Base-by-base conservation (phyloP, 176 grass and related monocot species). In the Musa schizocarpa region DNA sequence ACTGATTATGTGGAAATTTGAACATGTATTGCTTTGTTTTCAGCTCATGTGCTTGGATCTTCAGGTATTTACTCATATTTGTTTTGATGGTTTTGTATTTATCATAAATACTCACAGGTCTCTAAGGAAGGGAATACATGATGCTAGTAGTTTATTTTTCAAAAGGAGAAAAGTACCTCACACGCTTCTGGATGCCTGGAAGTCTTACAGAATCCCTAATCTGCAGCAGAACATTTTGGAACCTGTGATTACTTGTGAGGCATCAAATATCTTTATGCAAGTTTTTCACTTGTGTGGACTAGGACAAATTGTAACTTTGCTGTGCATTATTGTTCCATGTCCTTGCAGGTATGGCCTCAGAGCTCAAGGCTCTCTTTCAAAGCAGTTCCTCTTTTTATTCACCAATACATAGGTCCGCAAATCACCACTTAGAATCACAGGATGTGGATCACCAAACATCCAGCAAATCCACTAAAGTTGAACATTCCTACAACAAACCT, bases 131-230 rank as follows among this genome's bases (percentile, higher is more conserved):
- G 67, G 56, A 84, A 74, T 99, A 89, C 1, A 67, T 13, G 78
- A 89, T 79, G 68, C 84, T 74, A 84, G 52, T 58, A 82, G 86
- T 89, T 67, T 93, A 49, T 70, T 91, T 4, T 72, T 10, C 27
- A 56, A 73, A 80, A 85, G 82, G 80, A 87, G 78, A 72, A 91
- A 86, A 81, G 80, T 73, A 49, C 82, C 88, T 86, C 86, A 78
- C 65, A 91, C 88, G 50, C 65, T 13, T 75, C 88, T 91, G 76
- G 84, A 86, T 83, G 55, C 12, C 69, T 94, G 90, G 90, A 99
- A 83, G 85, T 70, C 20, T 21, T 23, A 73, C 22, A 88, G 26
- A 82, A 76, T 91, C 57, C 29, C 68, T 82, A 82, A 76, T 68
- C 17, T 91, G 66, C 68, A 54, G 64, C 72, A 87, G 73, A 72